Conservation (phyloP, 2,329 filamentous ascomycete species). For the Ceratocystis ficicola region DNA sequence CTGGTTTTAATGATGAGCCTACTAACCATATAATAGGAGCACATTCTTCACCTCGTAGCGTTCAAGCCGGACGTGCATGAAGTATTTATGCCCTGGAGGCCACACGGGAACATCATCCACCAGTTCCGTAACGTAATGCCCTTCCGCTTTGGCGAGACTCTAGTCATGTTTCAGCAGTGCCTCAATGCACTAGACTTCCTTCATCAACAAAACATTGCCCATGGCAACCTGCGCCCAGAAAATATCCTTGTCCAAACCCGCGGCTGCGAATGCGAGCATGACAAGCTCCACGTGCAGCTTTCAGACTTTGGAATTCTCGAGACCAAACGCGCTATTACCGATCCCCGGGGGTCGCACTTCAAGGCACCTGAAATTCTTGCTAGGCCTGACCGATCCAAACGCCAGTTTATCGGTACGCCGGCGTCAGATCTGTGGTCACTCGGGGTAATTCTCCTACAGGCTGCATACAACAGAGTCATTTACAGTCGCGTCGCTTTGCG, state of each 20-base stretch:
- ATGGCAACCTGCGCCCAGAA: constrained; percentile 13
- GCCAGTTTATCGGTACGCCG: background rate
- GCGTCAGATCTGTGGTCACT: constrained; percentile 11
- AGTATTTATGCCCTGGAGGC: constrained; percentile 6
- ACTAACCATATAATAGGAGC: background rate
- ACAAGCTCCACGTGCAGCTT: constrained; percentile 6
- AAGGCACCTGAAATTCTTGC: constrained; percentile 13
- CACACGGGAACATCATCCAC: background rate
- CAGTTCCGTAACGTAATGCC: background rate
- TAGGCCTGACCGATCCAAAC: background rate
- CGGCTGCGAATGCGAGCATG: background rate
- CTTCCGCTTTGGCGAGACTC: background rate
- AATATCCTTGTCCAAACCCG: constrained; percentile 12
- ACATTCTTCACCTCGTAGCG: background rate
- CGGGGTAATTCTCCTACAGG: constrained; percentile 1
- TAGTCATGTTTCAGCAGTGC: constrained; percentile 9
- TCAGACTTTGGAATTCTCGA: constrained; percentile 19
- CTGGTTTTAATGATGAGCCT: background rate
- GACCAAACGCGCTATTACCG: background rate
- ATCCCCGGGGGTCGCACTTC: background rate
- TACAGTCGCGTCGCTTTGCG: background rate
- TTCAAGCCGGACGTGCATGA: background rate
- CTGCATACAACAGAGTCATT: constrained; percentile 5
- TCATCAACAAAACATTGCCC: constrained; percentile 6
- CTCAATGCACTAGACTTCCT: constrained; percentile 9